Base-by-base conservation (phyloP, 2,329 filamentous ascomycete genomes). In the Teratosphaeria nubilosa region DNA sequence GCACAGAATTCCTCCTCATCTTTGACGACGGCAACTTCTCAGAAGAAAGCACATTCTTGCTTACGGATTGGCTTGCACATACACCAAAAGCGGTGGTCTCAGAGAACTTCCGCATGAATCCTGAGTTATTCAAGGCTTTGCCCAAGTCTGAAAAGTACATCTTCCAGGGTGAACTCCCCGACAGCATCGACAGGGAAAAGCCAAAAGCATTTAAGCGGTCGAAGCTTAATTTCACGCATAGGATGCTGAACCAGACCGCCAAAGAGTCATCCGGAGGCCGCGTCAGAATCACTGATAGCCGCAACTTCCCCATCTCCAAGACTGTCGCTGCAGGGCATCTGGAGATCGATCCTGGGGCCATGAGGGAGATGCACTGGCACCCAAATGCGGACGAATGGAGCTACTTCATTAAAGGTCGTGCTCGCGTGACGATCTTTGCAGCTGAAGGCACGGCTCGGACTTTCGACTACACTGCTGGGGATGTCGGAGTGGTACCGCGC, bases 311-410 rank as follows among this genome's bases (percentile, higher is more conserved):
- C 31, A 80, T 90, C 60, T 88, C 87, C 52, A 85, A 82, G 71
- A 87, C 85, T 0, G 81, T 91, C 22, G 86, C 87, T 0, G 87
- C 87, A 0, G 88, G 86, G 0, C 81, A 90, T 66, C 80, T 88
- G 20, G 81, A 81, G 41, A 87, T 91, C 60, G 77, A 86, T 62
- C 87, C 87, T 0, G 86, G 86, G 14, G 86, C 85, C 0, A 77
- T 91, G 69, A 81, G 87, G 10, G 87, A 90, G 74, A 90, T 91
- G 79, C 88, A 91, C 75, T 91, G 88, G 88, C 88, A 91, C 68
- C 86, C 87, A 0, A 84, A 83, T 51, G 86, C 86, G 22, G 11
- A 27, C 30, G 31, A 60, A 53, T 53, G 64, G 65, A 87, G 84
- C 6, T 91, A 88, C 73, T 90, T 91, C 76, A 82, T 91, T 69